Evolutionary conservation across 805 yeast genomes (phyloP).

Genomic region (Diddensiella transvaalensis): DNA sequence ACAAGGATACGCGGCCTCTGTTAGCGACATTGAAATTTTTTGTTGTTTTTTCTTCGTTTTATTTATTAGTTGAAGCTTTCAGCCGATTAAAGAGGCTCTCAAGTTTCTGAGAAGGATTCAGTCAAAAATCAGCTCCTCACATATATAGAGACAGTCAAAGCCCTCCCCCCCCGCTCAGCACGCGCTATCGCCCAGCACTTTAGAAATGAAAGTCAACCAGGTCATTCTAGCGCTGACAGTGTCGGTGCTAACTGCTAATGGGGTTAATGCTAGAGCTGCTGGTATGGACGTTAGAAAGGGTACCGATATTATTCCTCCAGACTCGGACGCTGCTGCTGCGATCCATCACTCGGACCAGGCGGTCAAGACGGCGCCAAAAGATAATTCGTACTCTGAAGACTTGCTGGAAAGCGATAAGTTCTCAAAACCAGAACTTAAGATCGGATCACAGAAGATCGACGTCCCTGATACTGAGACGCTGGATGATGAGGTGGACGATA

Average conservation of each 20-base stretch:
- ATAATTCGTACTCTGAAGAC: slow-evolving; percentile 26
- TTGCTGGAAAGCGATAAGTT: slow-evolving; percentile 29
- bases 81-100: too few species aligned
- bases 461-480: slow-evolving; percentile 21
- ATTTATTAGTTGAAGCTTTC: too few species aligned
- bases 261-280: background rate
- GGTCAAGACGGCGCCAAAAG: slow-evolving; percentile 35
- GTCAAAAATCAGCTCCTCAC: too few species aligned
- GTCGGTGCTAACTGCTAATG: background rate
- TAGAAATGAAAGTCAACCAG: background rate
- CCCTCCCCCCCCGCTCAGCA: too few species aligned
- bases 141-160: too few species aligned
- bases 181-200: too few species aligned
- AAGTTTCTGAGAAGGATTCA: too few species aligned
- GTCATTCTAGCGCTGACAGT: background rate
- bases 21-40: too few species aligned
- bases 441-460: slow-evolving; percentile 21
- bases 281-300: slow-evolving; percentile 1
- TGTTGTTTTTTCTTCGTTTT: too few species aligned
- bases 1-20: too few species aligned
- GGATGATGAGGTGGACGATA: slow-evolving; percentile 14
- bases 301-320: slow-evolving; percentile 25
- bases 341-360: slow-evolving; percentile 29
- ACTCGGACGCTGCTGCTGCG: slow-evolving; percentile 25
- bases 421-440: slow-evolving; percentile 28